Base-by-base conservation (phyloP, 495 filamentous ascomycete species). In the Aspergillus funiculosus region DNA sequence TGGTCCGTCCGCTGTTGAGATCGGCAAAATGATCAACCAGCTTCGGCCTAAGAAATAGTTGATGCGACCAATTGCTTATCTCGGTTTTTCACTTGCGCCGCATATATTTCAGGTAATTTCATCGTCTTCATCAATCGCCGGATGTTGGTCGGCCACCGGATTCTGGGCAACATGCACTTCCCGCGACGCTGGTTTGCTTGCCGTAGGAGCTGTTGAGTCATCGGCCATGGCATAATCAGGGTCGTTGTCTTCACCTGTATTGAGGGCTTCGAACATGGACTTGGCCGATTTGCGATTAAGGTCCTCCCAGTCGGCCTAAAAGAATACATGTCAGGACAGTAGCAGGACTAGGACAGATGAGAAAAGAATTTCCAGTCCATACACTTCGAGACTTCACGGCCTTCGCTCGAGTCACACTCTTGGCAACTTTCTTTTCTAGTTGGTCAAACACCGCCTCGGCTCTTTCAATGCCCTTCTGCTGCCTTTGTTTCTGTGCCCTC, bases 381-480 rank as follows among this genome's bases (percentile, higher is more conserved):
- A 72, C 69, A 39, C 60, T 68, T 34, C 68, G 62, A 30, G 52
- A 50, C 43, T 67, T 70, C n/a, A 88, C 74, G n/a, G 54, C 69
- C 54, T 76, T 81, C 20, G 72, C 77, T 41, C 74, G 74, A 13
- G 56, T 72, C 51, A 78, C 68, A 64, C 84, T 89, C 57, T 79
- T 79, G 42, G 77, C 68, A 32, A 86, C 69, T 60, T 90, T 94
- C 41, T 68, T 73, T 58, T 83, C 79, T 40, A 79, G 71, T 57
- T 81, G 81, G 55, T 88, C 86, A 60, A 81, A 67, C 53, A 83
- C 67, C 5, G 73, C 73, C 52, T 85, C 85, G 25, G 86, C 89
- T 46, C 79, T 75, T 57, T 90, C 86, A 53, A 89, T 71, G 19
- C 69, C 81, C 64, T 82, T 85, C 56, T 87, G 78, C 22, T 85